Evolutionary conservation across 345 rosid species (phyloP).

Genomic region (Brassica carinata): DNA sequence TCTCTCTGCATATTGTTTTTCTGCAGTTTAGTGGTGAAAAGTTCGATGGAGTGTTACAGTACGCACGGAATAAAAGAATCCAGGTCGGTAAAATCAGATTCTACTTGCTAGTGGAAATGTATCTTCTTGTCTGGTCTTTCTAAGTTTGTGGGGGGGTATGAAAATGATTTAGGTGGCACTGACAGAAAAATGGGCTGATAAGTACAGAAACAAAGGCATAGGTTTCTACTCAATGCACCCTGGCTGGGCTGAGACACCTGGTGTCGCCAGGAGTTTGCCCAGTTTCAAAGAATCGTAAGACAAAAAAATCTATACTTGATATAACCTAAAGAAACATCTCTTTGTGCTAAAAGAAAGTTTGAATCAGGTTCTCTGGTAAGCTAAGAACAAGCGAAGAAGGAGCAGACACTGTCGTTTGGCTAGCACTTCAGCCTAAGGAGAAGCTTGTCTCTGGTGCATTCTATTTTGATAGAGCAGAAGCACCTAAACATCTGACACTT

Average conservation of each 20-base stretch:
- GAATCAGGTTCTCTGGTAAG: slow-evolving; percentile 68
- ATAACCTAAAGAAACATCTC: not conserved
- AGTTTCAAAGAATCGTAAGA: slow-evolving; percentile 57
- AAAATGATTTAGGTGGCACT: slow-evolving; percentile 60
- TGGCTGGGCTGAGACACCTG: slow-evolving; percentile 94
- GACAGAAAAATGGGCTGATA: slow-evolving; percentile 80
- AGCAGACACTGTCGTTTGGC: slow-evolving; percentile 81
- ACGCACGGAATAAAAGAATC: slow-evolving; percentile 82
- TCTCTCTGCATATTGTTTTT: not conserved
- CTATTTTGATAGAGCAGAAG: slow-evolving; percentile 88
- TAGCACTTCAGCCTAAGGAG: slow-evolving; percentile 83
- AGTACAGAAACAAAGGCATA: slow-evolving; percentile 66
- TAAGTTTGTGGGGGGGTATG: not conserved
- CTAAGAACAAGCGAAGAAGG: slow-evolving; percentile 83
- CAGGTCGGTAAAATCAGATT: slow-evolving; percentile 55
- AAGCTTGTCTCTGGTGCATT: slow-evolving; percentile 71
- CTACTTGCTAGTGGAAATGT: not conserved
- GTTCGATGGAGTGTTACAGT: slow-evolving; percentile 63
- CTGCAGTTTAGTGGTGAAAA: slow-evolving; percentile 63
- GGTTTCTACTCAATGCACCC: slow-evolving; percentile 95
- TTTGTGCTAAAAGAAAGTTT: slow-evolving; percentile 8
- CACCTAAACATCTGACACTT: slow-evolving; percentile 67
- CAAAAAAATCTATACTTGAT: not conserved
- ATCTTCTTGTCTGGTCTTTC: not conserved
- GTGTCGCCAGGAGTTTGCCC: slow-evolving; percentile 74